Conservation (phyloP, 2,329 filamentous ascomycete genomes). For the Colletotrichum magnum region DNA sequence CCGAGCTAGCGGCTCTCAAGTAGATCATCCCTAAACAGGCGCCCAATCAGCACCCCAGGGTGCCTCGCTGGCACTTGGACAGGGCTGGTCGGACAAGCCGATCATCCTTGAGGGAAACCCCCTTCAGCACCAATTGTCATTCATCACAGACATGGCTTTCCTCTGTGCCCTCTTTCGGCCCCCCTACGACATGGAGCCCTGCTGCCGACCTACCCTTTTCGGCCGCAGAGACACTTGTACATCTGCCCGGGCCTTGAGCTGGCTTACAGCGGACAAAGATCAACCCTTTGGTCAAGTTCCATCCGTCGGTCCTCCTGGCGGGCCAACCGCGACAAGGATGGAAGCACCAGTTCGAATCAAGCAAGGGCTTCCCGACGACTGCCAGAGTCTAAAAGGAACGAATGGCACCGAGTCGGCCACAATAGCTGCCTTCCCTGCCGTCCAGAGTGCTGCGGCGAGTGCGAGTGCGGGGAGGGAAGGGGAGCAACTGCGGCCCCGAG, state of each 20-base stretch:
- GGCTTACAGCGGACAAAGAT: no score
- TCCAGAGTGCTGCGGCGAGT: conserved; percentile 4
- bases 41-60: conserved; percentile 21
- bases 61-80: conserved; percentile 14
- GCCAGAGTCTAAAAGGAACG: not conserved
- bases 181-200: conserved; percentile 4
- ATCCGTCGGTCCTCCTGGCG: not conserved
- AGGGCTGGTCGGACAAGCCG: conserved; percentile 15
- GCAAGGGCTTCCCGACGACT: not conserved
- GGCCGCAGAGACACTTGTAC: not conserved
- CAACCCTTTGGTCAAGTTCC: no score
- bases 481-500: conserved; percentile 1
- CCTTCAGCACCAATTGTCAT: not conserved
- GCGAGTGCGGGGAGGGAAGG: conserved; percentile 15
- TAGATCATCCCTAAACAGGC: conserved; percentile 33
- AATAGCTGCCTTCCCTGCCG: not conserved
- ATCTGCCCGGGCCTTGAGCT: no score
- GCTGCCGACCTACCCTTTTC: conserved; percentile 3
- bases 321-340: not conserved
- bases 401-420: conserved; percentile 4
- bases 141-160: conserved; percentile 5
- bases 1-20: conserved; percentile 36
- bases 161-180: conserved; percentile 4
- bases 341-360: not conserved
- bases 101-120: conserved; percentile 6